Base-by-base conservation (phyloP, 805 yeast genomes). In the Candida ulmi region DNA sequence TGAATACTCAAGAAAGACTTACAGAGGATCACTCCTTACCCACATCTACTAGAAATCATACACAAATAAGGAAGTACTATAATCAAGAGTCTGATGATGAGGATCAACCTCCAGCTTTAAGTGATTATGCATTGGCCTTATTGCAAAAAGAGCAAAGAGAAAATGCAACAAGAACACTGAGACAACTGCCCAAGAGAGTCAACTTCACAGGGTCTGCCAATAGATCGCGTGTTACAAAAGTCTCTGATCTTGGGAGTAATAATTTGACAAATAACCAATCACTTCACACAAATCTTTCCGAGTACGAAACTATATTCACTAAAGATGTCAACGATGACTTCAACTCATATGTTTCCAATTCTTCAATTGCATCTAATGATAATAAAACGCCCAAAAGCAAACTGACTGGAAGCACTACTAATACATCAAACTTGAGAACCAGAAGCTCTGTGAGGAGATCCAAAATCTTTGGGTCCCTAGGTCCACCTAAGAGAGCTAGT, bases 21-120 rank as follows among this genome's bases (percentile, higher is more conserved):
- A n/a, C n/a, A n/a, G n/a, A n/a, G n/a, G n/a, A n/a, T n/a, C n/a
- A n/a, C n/a, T n/a, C n/a, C n/a, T n/a, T n/a, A n/a, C n/a, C 24
- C 24, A 21, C 24, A 21, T 7, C 24, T 9, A 21, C 6, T 7
- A 21, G 13, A 13, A 13, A 19, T 5, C 11, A 31, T 6, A 17
- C 17, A 8, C 33, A 7, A 13, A 4, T 11, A n/a, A 11, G 26
- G 25, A 31, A 13, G 17, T 31, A 8, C n/a, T 28, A 18, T 11
- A 31, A n/a, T 21, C 34, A 31, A 4, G 58, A 54, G n/a, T 54
- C 57, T 0, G 58, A 54, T 35, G 68, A 64, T 36, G 69, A 63
- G 37, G 81, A 76, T 50, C 64, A 71, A 33, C 83, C 83, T 1
- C 84, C 84, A 3, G 76, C 75, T 12, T 62, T 78, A 43, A 76